Conservation (phyloP, 805 yeast genomes). For the Teunomyces cretensis region DNA sequence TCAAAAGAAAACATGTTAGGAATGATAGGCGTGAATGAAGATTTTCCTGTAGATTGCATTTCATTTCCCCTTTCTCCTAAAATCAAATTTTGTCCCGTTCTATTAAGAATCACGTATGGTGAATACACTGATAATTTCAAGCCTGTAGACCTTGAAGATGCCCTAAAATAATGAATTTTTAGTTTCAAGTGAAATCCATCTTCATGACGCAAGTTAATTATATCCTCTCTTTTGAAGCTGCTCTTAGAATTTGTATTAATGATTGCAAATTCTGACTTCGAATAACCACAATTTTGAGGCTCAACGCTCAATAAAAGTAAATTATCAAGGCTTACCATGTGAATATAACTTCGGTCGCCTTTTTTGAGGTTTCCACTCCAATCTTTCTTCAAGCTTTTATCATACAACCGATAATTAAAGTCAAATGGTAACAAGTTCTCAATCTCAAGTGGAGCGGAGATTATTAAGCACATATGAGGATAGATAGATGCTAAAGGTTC, state of each 20-base stretch:
- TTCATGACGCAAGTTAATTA: constrained; percentile 50
- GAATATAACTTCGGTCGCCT: constrained; percentile 72
- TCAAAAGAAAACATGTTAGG: constrained; percentile 90
- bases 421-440: constrained; percentile 86
- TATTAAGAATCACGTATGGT: constrained; percentile 81
- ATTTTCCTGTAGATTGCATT: constrained; percentile 45
- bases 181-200: constrained; percentile 71
- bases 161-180: constrained; percentile 60
- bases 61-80: constrained; percentile 60
- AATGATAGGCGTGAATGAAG: constrained; percentile 24
- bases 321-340: constrained; percentile 73
- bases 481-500: constrained; percentile 74
- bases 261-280: constrained; percentile 70
- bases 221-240: constrained; percentile 56
- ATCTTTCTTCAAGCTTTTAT: constrained; percentile 66
- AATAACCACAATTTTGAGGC: constrained; percentile 61
- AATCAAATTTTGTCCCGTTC: constrained; percentile 67
- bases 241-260: constrained; percentile 58
- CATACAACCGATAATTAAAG: constrained; percentile 70
- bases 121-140: constrained; percentile 69
- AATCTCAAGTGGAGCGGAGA: constrained; percentile 84
- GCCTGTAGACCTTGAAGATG: constrained; percentile 54
- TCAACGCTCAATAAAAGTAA: constrained; percentile 69
- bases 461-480: constrained; percentile 76
- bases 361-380: constrained; percentile 61